Evolutionary conservation across 805 yeast genomes (phyloP).

Genomic region (Isabelozyma heimii): DNA sequence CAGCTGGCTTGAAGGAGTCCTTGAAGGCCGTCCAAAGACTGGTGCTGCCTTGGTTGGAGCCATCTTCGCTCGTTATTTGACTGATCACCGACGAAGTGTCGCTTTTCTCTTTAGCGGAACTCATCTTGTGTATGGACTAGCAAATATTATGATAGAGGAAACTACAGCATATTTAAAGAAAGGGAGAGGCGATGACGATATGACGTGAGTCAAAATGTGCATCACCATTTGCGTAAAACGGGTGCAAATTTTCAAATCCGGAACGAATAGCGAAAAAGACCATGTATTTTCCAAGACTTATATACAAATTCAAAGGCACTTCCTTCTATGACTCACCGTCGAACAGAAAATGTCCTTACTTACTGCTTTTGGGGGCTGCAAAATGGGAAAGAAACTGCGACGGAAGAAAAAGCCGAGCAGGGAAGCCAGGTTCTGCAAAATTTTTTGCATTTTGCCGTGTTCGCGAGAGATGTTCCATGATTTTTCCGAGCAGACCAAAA

Average conservation of each 20-base stretch:
- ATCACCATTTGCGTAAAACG: not conserved
- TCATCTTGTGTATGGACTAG: not conserved
- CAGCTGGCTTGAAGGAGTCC: slow-evolving; percentile 36
- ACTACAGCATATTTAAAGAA: not conserved
- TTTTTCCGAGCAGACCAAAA: no score
- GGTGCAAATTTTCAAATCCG: not conserved
- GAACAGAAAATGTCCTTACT: not conserved
- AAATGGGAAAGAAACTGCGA: not conserved
- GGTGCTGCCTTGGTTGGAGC: not conserved
- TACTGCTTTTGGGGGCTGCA: not conserved
- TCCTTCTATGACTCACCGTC: not conserved
- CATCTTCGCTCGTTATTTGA: slow-evolving; percentile 10
- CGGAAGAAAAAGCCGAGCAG: not conserved
- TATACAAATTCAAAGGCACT: not conserved
- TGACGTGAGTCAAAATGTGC: not conserved
- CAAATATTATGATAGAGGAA: not conserved
- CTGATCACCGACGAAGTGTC: slow-evolving; percentile 8
- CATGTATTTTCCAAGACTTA: not conserved
- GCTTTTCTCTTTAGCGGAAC: not conserved
- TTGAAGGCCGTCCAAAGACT: slow-evolving; percentile 21
- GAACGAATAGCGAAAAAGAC: not conserved
- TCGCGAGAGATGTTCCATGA: no score
- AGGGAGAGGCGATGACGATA: no score
- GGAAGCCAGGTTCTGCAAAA: no score
- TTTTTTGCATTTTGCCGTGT: no score